A percentile compares a stretch with the other conserved stretches of the same genome.
These are phyloP conservation scores for Stentor roeselii DNA, from an alignment of 73 alveolate species.

Conservation along the genomic window DNA sequence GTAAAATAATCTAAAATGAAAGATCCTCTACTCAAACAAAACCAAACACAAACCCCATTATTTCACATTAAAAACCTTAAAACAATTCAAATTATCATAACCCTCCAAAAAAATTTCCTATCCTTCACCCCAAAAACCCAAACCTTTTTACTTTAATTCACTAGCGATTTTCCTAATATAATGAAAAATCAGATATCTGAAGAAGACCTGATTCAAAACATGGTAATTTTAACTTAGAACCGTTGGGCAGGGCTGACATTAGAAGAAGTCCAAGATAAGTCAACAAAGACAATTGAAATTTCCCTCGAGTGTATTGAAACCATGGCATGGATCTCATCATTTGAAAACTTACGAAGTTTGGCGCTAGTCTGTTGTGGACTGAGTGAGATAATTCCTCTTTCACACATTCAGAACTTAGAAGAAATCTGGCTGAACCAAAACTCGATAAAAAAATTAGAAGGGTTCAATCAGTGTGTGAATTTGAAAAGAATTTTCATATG, in stretches of 20 bases:
- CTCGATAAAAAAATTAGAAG: slow-evolving; percentile 40
- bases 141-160: too few species aligned
- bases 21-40: too few species aligned
- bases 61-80: too few species aligned
- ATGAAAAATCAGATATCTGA: too few species aligned
- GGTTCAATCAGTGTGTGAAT: slow-evolving; percentile 31
- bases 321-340: slow-evolving; percentile 58
- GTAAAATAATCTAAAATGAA: too few species aligned
- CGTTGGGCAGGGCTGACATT: background rate
- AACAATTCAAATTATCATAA: too few species aligned
- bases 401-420: slow-evolving; percentile 43
- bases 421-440: slow-evolving; percentile 61
- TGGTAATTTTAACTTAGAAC: background rate
- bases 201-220: background rate
- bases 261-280: background rate
- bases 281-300: slow-evolving; percentile 49
- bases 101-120: too few species aligned
- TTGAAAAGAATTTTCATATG: slow-evolving; percentile 38
- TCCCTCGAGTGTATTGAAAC: slow-evolving; percentile 64
- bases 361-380: slow-evolving; percentile 65
- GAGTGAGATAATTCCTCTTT: slow-evolving; percentile 54
- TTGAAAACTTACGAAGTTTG: slow-evolving; percentile 52
- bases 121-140: too few species aligned
- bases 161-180: too few species aligned
- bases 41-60: too few species aligned